Evolutionary conservation across 805 yeast species (phyloP).

Genomic region (Tetrapisispora arboricola): DNA sequence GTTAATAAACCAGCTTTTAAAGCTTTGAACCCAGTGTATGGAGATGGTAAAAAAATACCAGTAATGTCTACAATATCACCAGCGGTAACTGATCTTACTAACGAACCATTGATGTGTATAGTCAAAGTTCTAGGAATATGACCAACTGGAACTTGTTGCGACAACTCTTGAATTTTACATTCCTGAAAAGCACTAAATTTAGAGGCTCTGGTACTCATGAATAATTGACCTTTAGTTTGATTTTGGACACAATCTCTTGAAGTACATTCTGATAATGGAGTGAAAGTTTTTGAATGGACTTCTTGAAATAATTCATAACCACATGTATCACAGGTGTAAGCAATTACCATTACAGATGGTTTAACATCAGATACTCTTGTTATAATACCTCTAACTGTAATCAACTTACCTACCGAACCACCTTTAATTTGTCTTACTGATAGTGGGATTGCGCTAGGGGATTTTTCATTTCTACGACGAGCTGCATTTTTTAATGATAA

Average conservation of each 20-base stretch:
- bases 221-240: conserved; percentile 77
- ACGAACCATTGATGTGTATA: conserved; percentile 83
- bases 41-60: conserved; percentile 87
- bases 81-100: conserved; percentile 79
- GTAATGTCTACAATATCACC: conserved; percentile 92
- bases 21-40: conserved; percentile 93
- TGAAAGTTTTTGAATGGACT: conserved; percentile 70
- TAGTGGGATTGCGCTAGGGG: conserved; percentile 33
- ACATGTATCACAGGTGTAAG: conserved; percentile 95
- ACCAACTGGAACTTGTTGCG: conserved; percentile 96
- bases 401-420: conserved; percentile 67
- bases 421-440: conserved; percentile 91
- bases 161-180: conserved; percentile 85
- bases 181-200: conserved; percentile 94
- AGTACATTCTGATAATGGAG: conserved; percentile 82
- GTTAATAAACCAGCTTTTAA: conserved; percentile 86
- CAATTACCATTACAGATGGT: conserved; percentile 82
- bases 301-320: conserved; percentile 96
- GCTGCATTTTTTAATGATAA: conserved; percentile 34
- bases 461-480: conserved; percentile 18
- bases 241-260: conserved; percentile 70
- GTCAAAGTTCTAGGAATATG: conserved; percentile 87
- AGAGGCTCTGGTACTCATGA: conserved; percentile 90
- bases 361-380: conserved; percentile 95
- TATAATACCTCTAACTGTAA: conserved; percentile 88